Evolutionary conservation across 768 basidiomycete species (phyloP).

Genomic region (Kwoniella botswanensis): DNA sequence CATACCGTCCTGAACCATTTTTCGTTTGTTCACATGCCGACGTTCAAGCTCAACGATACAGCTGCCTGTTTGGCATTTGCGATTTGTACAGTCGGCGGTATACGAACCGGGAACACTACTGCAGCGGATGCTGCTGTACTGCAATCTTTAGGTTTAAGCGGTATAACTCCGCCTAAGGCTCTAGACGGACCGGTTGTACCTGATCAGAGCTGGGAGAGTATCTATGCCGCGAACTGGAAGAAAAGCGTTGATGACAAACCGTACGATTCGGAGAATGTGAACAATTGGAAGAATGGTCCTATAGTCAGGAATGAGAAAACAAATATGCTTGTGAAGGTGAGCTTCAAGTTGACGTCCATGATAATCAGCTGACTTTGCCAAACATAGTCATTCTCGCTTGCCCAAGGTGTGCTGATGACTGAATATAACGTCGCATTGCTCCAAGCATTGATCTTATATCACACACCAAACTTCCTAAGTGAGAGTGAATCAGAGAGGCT

Average conservation of each 20-base stretch:
- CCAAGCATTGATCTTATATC: constrained; percentile 53
- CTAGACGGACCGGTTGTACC: constrained; percentile 43
- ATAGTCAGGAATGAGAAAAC: constrained; percentile 57
- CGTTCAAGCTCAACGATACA: constrained; percentile 56
- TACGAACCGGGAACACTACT: constrained; percentile 24
- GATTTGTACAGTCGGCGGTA: constrained; percentile 57
- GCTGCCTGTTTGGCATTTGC: constrained; percentile 59
- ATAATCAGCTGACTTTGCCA: neutral
- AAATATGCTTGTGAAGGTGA: constrained; percentile 57
- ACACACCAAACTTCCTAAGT: constrained; percentile 53
- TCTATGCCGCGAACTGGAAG: constrained; percentile 38
- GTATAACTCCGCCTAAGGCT: neutral
- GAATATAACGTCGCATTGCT: constrained; percentile 53
- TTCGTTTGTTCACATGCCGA: constrained; percentile 59
- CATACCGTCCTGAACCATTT: constrained; percentile 58
- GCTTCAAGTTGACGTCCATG: neutral
- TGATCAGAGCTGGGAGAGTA: constrained; percentile 35
- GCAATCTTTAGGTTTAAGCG: neutral
- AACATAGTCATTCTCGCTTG: constrained; percentile 53
- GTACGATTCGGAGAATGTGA: constrained; percentile 33
- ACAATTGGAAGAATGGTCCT: constrained; percentile 41
- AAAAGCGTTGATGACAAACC: constrained; percentile 6
- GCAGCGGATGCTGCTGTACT: constrained; percentile 10
- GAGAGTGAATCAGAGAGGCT: constrained; percentile 46
- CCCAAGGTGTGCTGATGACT: constrained; percentile 56